Evolutionary conservation across 148 eudicot genomes (phyloP), one percentile per base, ranked within the genome.

Genomic region (Rhododendron simsii): DNA sequence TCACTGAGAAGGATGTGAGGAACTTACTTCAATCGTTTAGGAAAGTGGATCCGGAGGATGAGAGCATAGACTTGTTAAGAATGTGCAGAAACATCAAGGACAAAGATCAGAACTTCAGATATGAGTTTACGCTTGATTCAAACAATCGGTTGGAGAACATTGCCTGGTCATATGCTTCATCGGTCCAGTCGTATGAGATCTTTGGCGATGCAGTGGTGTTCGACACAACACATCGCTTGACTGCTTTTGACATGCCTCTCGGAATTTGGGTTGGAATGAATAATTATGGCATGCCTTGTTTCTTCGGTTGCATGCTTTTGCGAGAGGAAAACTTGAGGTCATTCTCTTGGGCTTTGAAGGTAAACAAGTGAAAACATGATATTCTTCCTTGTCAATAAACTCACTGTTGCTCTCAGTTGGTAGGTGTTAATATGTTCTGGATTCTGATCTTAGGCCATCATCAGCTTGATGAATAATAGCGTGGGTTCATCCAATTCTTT

Each of bases 161-260:
- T 87, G 94, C 98, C 33, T 96, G 99, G 99, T 96, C 99, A 47
- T 96, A 95, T 88, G 93, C 98, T 65, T 96, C 98, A 35, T 96
- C 98, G 15, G 69, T 95, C 81, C 92, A 93, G 87, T 93, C 96
- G 41, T 96, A 92, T 87, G 98, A 94, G 89, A 85, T 94, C 37
- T 96, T 92, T 89, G 99, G 99, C 87, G 99, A 96, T 88, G 95
- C 94, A 73, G 95, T 96, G 88, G 96, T 96, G 53, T 95, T 96
- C 80, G 95, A 94, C 83, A 92, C 95, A 14, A 93, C 98, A 13
- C 98, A 94, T 88, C 95, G 96, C 23, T 90, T 95, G 89, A 95
- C 91, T 86, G 94, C 93, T 77, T 93, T 95, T 85, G 96, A 95
- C 89, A 92, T 92, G 98, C 98, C 96, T 50, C 93, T 95, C 83